A percentile compares a stretch with the other conserved stretches of the same genome.
Conservation (phyloP, 441 rosid species). For the Erysimum pusillum region DNA sequence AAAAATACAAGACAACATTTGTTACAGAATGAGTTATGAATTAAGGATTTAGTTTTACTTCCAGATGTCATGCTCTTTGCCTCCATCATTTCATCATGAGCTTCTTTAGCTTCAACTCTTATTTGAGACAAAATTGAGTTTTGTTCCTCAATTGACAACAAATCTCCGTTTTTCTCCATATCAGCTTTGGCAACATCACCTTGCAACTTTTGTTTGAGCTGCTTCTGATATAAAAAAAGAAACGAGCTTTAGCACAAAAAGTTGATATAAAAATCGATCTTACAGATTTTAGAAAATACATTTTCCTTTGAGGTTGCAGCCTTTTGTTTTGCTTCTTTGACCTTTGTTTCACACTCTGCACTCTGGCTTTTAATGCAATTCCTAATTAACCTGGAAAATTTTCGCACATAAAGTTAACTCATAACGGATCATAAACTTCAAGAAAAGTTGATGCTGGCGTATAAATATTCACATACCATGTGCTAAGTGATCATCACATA, state of each 20-base stretch:
- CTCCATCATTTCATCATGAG: constrained; percentile 64
- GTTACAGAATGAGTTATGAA: not conserved
- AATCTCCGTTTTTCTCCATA: constrained; percentile 57
- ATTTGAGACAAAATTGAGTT: constrained; percentile 58
- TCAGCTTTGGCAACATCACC: constrained; percentile 67
- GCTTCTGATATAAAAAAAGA: constrained; percentile 60
- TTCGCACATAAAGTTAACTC: not conserved
- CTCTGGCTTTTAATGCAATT: constrained; percentile 9
- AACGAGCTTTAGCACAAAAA: constrained; percentile 16
- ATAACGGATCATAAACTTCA: not conserved
- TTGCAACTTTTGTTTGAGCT: constrained; percentile 61
- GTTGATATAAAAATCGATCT: not conserved
- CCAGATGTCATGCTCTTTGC: constrained; percentile 53
- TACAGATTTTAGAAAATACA: constrained; percentile 50
- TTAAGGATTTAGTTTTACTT: constrained; percentile 53
- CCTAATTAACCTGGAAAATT: constrained; percentile 44
- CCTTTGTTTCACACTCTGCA: not conserved
- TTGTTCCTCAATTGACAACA: constrained; percentile 67
- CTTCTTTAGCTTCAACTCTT: constrained; percentile 66
- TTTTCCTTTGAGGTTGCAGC: constrained; percentile 51
- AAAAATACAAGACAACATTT: not conserved
- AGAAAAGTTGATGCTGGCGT: not conserved
- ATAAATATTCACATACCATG: constrained; percentile 51
- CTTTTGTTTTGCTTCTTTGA: constrained; percentile 24
- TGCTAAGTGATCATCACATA: constrained; percentile 85